A percentile compares a stretch with the other conserved stretches of the same genome.
Evolutionary conservation across 768 basidiomycete genomes (phyloP).

Genomic region (Hygrophorus pudorinus): DNA sequence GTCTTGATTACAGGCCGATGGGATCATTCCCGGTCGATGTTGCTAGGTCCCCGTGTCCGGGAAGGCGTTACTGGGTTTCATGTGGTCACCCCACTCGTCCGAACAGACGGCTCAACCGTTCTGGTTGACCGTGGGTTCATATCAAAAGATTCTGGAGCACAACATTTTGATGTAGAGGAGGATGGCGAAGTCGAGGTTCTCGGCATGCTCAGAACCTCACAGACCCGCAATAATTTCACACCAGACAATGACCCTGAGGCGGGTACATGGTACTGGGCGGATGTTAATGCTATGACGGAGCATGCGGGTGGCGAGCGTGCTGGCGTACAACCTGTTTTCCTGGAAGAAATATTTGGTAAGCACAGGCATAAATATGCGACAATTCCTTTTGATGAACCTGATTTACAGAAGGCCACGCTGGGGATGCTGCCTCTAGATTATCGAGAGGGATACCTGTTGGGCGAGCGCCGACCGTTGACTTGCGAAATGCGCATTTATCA

Average conservation of each 20-base stretch:
- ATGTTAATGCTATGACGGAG: conserved; percentile 72
- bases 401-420: conserved; percentile 70
- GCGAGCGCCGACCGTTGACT: conserved; percentile 68
- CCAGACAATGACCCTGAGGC: conserved; percentile 77
- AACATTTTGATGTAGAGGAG: conserved; percentile 24
- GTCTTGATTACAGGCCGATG: conserved; percentile 72
- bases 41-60: conserved; percentile 78
- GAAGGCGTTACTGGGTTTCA: conserved; percentile 86
- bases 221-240: conserved; percentile 69
- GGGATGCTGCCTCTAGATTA: conserved; percentile 51
- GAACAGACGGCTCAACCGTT: conserved; percentile 73
- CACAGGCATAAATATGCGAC: not conserved
- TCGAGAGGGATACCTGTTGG: conserved; percentile 79
- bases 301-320: conserved; percentile 63
- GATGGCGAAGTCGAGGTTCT: conserved; percentile 59
- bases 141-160: conserved; percentile 34
- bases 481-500: conserved; percentile 89
- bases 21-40: conserved; percentile 68
- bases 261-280: conserved; percentile 89
- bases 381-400: not conserved
- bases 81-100: conserved; percentile 77
- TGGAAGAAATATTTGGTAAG: conserved; percentile 89
- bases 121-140: conserved; percentile 93
- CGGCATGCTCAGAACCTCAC: conserved; percentile 81
- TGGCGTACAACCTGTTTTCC: conserved; percentile 76